phyloP scores from a whole-genome alignment of 805 yeast species.

The Teunomyces lycoperdinae region DNA sequence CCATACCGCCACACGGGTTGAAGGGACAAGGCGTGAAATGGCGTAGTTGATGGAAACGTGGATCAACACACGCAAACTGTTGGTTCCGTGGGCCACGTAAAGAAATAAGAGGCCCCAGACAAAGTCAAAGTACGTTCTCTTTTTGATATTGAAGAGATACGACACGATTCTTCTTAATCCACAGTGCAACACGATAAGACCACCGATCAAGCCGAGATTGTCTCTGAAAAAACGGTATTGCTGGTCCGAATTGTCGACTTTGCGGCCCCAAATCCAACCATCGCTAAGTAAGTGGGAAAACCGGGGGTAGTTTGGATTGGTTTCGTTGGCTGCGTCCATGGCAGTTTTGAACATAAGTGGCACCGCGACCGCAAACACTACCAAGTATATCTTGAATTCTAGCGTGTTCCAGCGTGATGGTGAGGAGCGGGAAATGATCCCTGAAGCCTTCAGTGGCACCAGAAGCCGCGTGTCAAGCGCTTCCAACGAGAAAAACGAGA shows the following conservation, averaged over 20 bases:
- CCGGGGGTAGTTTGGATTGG: conserved; percentile 67
- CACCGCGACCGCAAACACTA: conserved; percentile 63
- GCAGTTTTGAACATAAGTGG: conserved; percentile 85
- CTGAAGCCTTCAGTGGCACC: conserved; percentile 30
- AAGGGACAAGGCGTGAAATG: conserved; percentile 40
- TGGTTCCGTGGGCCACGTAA: conserved; percentile 77
- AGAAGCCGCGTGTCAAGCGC: conserved; percentile 49
- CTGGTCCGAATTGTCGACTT: conserved; percentile 87
- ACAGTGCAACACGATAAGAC: conserved; percentile 54
- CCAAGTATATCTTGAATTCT: conserved; percentile 70
- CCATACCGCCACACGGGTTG: conserved; percentile 37
- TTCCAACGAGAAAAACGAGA: conserved; percentile 47
- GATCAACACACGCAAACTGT: conserved; percentile 55
- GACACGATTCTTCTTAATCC: conserved; percentile 40
- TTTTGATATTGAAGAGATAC: conserved; percentile 15
- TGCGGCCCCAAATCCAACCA: conserved; percentile 91
- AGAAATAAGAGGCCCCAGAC: conserved; percentile 68
- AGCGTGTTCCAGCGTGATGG: conserved; percentile 69
- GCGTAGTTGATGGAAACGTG: conserved; percentile 56
- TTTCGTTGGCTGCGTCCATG: conserved; percentile 71
- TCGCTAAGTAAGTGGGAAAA: conserved; percentile 60
- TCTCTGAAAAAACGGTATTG: conserved; percentile 88
- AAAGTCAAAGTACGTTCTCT: conserved; percentile 67
- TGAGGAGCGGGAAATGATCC: conserved; percentile 28
- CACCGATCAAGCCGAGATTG: conserved; percentile 63